These are phyloP conservation scores for Fusarium falciforme DNA, from an alignment of 2,329 filamentous ascomycete genomes.

Conservation along the genomic window DNA sequence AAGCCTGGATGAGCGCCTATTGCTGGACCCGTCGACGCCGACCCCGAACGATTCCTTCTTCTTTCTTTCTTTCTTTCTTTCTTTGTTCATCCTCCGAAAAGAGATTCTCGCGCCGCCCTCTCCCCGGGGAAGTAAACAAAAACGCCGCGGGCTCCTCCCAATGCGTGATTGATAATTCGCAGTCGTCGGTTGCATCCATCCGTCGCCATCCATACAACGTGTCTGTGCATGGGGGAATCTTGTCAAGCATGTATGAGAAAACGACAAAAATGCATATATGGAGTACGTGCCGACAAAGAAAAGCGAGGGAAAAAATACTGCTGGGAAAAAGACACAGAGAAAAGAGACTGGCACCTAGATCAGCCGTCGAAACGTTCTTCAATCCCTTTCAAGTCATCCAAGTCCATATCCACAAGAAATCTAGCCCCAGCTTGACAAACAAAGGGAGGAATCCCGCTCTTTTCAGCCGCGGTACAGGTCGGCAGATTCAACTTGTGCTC, in stretches of 20 bases:
- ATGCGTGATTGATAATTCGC: slow-evolving; percentile 23
- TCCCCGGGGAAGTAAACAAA: slow-evolving; percentile 22
- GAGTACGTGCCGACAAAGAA: slow-evolving; percentile 37
- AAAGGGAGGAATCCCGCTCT: slow-evolving; percentile 32
- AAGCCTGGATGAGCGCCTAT: slow-evolving; percentile 26
- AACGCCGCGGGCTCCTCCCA: slow-evolving; percentile 32
- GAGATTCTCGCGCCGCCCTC: slow-evolving; percentile 29
- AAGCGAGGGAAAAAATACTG: slow-evolving; percentile 26
- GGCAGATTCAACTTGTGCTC: slow-evolving; percentile 21
- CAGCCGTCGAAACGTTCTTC: slow-evolving; percentile 29
- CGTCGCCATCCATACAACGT: slow-evolving; percentile 25
- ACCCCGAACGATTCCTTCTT: slow-evolving; percentile 23
- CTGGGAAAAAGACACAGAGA: slow-evolving; percentile 30
- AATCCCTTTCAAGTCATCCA: slow-evolving; percentile 27
- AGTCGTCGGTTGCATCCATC: slow-evolving; percentile 30
- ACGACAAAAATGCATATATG: slow-evolving; percentile 32
- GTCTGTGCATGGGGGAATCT: background rate
- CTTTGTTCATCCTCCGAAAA: slow-evolving; percentile 22
- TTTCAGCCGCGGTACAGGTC: slow-evolving; percentile 14
- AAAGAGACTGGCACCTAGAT: slow-evolving; percentile 33
- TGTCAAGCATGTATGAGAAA: slow-evolving; percentile 26
- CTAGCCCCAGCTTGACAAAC: slow-evolving; percentile 38
- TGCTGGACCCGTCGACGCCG: slow-evolving; percentile 23
- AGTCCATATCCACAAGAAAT: slow-evolving; percentile 33
- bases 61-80: background rate